Evolutionary conservation across 345 rosid species (phyloP).

Genomic region (Aegle marmelos): DNA sequence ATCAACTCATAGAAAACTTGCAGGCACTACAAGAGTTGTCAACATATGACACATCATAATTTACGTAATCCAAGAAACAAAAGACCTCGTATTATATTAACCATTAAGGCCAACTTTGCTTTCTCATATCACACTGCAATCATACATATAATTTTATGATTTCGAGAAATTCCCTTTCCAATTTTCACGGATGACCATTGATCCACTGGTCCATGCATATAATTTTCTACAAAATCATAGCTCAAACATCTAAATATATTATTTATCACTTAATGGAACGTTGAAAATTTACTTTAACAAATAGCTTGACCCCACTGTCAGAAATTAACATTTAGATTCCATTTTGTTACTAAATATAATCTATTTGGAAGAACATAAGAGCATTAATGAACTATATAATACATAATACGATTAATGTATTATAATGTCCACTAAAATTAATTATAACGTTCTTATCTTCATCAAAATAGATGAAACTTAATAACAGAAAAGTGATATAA

Average conservation of each 20-base stretch:
- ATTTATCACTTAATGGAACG: too few species aligned
- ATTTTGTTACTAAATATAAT: too few species aligned
- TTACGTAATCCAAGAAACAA: neutral
- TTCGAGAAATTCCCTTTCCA: neutral
- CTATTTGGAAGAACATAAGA: too few species aligned
- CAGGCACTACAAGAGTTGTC: neutral
- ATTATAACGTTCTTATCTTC: too few species aligned
- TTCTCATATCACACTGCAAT: neutral
- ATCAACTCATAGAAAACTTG: neutral
- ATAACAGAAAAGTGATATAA: too few species aligned
- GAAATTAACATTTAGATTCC: too few species aligned
- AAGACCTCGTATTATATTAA: neutral
- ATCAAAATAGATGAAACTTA: too few species aligned
- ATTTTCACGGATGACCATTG: neutral
- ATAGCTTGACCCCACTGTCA: too few species aligned
- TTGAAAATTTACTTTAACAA: too few species aligned
- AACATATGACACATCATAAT: neutral
- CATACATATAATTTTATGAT: neutral
- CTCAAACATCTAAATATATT: neutral
- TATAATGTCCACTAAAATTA: too few species aligned
- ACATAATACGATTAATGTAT: too few species aligned
- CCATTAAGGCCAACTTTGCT: neutral
- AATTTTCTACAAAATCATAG: neutral
- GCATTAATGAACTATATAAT: too few species aligned
- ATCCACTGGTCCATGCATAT: neutral